Conservation (phyloP, 768 basidiomycete species). For the Mycena rosella region DNA sequence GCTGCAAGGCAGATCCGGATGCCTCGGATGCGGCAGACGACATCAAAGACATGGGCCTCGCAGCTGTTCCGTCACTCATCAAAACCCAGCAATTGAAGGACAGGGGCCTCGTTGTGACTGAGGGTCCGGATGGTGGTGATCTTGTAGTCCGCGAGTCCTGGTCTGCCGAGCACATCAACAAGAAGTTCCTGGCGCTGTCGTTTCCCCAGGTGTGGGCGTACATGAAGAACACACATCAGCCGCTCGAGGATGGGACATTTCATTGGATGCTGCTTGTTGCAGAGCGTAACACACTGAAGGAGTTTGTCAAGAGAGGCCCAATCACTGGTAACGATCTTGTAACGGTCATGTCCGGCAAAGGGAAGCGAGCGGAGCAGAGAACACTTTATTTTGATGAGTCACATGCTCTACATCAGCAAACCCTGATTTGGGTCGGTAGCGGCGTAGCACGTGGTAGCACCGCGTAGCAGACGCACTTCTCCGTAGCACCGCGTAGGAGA, state of each 20-base stretch:
- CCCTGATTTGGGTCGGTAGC: too few species aligned
- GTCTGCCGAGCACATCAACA: constrained; percentile 8
- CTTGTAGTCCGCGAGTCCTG: neutral
- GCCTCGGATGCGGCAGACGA: constrained; percentile 3
- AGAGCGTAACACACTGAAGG: neutral
- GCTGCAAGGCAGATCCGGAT: neutral
- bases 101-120: neutral
- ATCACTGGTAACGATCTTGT: constrained; percentile 5
- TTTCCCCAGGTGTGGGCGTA: neutral
- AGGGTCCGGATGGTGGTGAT: neutral
- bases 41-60: constrained; percentile 4
- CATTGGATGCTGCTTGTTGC: neutral
- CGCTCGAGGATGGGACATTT: neutral
- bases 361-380: neutral
- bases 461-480: too few species aligned
- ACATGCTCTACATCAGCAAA: neutral
- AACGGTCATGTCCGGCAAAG: constrained; percentile 1
- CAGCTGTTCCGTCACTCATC: neutral
- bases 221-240: neutral
- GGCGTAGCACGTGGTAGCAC: too few species aligned
- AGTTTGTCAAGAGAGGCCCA: constrained; percentile 1
- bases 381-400: constrained; percentile 14
- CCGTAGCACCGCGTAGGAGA: too few species aligned
- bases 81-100: constrained; percentile 10
- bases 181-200: neutral